These are phyloP conservation scores for Inga laurina DNA, from an alignment of 306 rosid genomes.

Conservation along the genomic window DNA sequence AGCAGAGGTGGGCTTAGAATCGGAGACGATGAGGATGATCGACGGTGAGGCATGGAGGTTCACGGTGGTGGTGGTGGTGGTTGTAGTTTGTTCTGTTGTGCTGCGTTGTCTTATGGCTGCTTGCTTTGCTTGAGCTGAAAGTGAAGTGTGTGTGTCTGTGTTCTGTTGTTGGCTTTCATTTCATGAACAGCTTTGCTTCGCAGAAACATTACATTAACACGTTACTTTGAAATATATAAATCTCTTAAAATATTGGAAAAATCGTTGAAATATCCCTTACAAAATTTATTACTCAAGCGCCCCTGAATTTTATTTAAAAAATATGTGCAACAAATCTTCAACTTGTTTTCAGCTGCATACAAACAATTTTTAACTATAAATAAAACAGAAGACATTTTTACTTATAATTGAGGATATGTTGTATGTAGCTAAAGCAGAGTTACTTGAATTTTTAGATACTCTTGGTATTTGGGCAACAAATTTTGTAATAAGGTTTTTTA, in stretches of 20 bases:
- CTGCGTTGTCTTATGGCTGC: background rate
- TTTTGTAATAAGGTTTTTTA: no score
- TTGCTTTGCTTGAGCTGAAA: constrained; percentile 18
- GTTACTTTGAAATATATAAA: background rate
- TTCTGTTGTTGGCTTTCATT: background rate
- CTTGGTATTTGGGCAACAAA: no score
- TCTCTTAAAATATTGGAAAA: background rate
- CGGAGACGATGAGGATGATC: constrained; percentile 47
- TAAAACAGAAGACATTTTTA: no score
- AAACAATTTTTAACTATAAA: no score
- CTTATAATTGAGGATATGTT: no score
- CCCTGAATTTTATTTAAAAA: no score
- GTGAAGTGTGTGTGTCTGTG: background rate
- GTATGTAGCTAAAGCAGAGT: no score
- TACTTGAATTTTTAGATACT: no score
- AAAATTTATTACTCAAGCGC: no score
- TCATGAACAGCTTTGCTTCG: background rate
- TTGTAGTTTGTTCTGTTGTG: background rate
- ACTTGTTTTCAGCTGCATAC: no score
- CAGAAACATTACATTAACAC: background rate
- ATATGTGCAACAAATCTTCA: no score
- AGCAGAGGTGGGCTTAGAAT: constrained; percentile 64
- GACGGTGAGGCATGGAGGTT: constrained; percentile 57
- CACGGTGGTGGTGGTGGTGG: constrained; percentile 18
- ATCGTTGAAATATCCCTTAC: no score